A percentile compares a stretch with the other conserved stretches of the same genome.
Evolutionary conservation across 2,329 filamentous ascomycete genomes (phyloP).

Genomic region (Apiospora kogelbergensis): DNA sequence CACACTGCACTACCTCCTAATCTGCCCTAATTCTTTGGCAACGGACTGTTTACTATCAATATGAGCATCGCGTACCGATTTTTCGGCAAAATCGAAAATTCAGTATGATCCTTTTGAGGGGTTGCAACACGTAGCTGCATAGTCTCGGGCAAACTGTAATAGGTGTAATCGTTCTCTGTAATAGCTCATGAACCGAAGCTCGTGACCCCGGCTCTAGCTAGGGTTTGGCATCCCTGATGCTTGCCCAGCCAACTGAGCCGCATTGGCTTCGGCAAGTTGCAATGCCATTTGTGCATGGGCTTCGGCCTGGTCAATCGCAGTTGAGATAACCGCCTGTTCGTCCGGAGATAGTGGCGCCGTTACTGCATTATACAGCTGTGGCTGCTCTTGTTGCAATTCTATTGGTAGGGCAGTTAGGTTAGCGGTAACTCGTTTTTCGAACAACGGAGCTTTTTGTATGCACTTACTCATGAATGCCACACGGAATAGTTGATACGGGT

Average conservation of each 20-base stretch:
- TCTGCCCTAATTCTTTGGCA: neutral
- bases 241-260: neutral
- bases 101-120: no score
- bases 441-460: neutral
- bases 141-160: no score
- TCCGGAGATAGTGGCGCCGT: conserved; percentile 49
- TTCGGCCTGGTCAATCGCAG: conserved; percentile 25
- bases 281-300: conserved; percentile 22
- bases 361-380: conserved; percentile 80
- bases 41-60: neutral
- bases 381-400: conserved; percentile 90
- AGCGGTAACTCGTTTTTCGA: conserved; percentile 6
- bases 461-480: conserved; percentile 76
- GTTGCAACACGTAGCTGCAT: no score
- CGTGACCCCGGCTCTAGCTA: conserved; percentile 15
- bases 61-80: no score
- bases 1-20: neutral
- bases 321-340: conserved; percentile 24
- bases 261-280: conserved; percentile 18
- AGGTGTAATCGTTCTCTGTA: no score
- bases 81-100: no score
- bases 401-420: conserved; percentile 10
- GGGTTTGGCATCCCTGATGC: conserved; percentile 8
- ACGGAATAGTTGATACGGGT: conserved; percentile 90
- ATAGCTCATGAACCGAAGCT: no score